These are phyloP conservation scores for Plasmodium blacklocki DNA, from an alignment of 169 alveolate species.

Conservation along the genomic window DNA sequence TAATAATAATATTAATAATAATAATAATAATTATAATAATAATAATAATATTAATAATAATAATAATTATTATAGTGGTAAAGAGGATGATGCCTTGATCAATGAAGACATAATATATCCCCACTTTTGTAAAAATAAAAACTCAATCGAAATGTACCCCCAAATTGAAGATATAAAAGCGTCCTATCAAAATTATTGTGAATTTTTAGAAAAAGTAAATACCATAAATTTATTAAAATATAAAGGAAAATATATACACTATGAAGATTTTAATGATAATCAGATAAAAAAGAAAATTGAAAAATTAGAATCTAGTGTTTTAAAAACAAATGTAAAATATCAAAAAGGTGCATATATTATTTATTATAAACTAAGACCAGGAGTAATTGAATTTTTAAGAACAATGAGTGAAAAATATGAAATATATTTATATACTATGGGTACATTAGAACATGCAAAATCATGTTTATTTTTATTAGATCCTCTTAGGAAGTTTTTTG, in stretches of 20 bases:
- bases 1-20: neutral
- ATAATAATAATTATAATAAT: neutral
- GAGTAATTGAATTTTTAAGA: constrained; percentile 84
- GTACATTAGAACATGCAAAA: constrained; percentile 88
- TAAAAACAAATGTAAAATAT: constrained; percentile 77
- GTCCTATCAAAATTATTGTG: constrained; percentile 59
- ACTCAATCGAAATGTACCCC: constrained; percentile 7
- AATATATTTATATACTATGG: constrained; percentile 88
- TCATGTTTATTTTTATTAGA: constrained; percentile 85
- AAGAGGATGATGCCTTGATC: neutral
- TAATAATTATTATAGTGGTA: neutral
- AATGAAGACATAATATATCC: constrained; percentile 18
- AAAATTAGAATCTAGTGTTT: constrained; percentile 76
- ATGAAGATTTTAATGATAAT: constrained; percentile 69
- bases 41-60: neutral
- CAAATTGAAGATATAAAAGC: constrained; percentile 76
- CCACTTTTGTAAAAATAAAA: constrained; percentile 17
- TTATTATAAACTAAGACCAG: constrained; percentile 89
- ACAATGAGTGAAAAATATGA: constrained; percentile 78
- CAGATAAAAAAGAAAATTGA: constrained; percentile 30
- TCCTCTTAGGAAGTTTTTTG: constrained; percentile 81
- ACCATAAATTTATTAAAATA: constrained; percentile 72
- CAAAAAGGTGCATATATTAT: constrained; percentile 76
- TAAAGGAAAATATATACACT: constrained; percentile 75
- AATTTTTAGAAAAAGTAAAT: constrained; percentile 53